Conservation (phyloP, 1,139 yeast species). For the Candida tropicalis region DNA sequence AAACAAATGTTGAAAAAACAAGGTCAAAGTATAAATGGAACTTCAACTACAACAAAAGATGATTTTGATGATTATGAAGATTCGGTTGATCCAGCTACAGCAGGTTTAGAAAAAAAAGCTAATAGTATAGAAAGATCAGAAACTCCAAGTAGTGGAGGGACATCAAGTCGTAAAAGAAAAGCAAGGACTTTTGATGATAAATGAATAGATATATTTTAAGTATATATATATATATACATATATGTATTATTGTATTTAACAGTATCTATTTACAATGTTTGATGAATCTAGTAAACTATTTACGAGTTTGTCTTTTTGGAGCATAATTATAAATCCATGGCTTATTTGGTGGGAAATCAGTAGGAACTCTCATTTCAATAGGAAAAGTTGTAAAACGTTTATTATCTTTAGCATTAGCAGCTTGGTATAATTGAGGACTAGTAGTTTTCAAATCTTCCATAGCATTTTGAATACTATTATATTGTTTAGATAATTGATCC, state of each 20-base stretch:
- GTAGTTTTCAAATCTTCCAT: conserved; percentile 65
- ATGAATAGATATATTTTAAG: neutral
- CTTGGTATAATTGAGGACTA: conserved; percentile 51
- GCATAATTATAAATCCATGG: conserved; percentile 75
- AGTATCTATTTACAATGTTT: conserved; percentile 12
- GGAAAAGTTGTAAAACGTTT: conserved; percentile 55
- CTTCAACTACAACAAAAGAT: conserved; percentile 26
- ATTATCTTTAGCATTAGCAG: conserved; percentile 38
- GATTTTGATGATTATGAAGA: conserved; percentile 52
- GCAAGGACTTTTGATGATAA: conserved; percentile 34
- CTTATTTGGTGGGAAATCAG: conserved; percentile 85
- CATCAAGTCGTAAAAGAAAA: conserved; percentile 42
- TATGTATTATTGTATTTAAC: neutral
- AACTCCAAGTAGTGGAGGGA: conserved; percentile 18
- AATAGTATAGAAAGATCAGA: conserved; percentile 1
- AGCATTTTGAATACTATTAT: conserved; percentile 66
- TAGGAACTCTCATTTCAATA: conserved; percentile 81
- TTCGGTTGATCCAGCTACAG: conserved; percentile 37
- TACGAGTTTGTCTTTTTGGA: conserved; percentile 15
- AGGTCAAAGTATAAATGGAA: conserved; percentile 20
- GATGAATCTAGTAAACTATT: neutral
- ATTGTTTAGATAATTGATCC: conserved; percentile 60
- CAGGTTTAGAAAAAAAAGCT: conserved; percentile 10
- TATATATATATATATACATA: neutral
- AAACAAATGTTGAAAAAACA: conserved; percentile 55